These are phyloP conservation scores for Tricholoma flavovirens DNA, from an alignment of 768 basidiomycete species.

Conservation along the genomic window DNA sequence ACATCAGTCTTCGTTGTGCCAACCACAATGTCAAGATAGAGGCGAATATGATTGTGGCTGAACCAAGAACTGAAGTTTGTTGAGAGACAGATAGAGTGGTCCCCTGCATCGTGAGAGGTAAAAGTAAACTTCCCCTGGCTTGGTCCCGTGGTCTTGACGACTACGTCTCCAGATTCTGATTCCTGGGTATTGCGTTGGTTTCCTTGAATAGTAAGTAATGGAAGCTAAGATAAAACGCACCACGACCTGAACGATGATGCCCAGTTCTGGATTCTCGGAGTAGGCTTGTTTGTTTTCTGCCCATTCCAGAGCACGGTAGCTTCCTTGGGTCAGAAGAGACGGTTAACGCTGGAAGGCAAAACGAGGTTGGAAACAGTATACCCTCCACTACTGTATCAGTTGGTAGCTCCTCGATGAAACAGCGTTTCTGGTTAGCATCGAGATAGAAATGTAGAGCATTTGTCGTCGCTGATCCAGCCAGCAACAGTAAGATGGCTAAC, in stretches of 20 bases:
- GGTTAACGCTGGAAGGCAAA: not conserved
- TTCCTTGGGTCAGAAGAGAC: slow-evolving; percentile 47
- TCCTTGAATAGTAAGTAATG: not conserved
- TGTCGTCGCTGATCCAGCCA: slow-evolving; percentile 36
- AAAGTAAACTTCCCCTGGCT: slow-evolving; percentile 93
- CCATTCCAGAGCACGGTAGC: slow-evolving; percentile 93
- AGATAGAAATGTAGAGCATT: slow-evolving; percentile 95
- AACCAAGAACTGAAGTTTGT: slow-evolving; percentile 93
- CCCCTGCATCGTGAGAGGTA: slow-evolving; percentile 93
- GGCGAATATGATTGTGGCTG: slow-evolving; percentile 79
- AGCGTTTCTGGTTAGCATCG: slow-evolving; percentile 87
- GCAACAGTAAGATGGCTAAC: slow-evolving; percentile 28
- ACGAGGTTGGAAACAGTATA: slow-evolving; percentile 23
- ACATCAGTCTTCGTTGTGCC: slow-evolving; percentile 81
- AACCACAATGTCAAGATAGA: slow-evolving; percentile 92
- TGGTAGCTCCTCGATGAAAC: slow-evolving; percentile 96
- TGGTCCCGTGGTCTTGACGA: slow-evolving; percentile 89
- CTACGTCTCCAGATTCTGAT: slow-evolving; percentile 70
- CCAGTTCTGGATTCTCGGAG: slow-evolving; percentile 65
- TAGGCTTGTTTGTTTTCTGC: slow-evolving; percentile 66
- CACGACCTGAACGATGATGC: slow-evolving; percentile 87
- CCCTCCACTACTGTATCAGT: slow-evolving; percentile 95
- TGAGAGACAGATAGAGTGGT: slow-evolving; percentile 95
- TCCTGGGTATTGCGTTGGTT: slow-evolving; percentile 49
- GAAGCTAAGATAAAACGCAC: slow-evolving; percentile 39